These are phyloP conservation scores for Stenogyne calaminthoides DNA, from an alignment of 305 asterid species.

Conservation along the genomic window DNA sequence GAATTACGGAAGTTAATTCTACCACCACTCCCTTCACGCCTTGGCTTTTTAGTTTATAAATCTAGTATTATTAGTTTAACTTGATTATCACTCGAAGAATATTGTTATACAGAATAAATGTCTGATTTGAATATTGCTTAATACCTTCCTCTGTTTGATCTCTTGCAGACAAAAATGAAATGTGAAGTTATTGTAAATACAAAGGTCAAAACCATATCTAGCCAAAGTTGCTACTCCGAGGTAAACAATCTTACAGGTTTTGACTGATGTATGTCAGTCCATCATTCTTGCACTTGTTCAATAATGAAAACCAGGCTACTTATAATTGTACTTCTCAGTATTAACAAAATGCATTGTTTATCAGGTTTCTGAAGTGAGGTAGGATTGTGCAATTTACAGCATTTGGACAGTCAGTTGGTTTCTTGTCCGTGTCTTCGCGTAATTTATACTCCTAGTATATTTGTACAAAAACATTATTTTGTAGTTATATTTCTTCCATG, in stretches of 20 bases:
- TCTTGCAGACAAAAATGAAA: constrained; percentile 65
- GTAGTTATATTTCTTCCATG: constrained; percentile 10
- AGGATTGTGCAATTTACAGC: constrained; percentile 24
- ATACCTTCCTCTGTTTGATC: constrained; percentile 24
- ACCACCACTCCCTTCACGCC: background rate
- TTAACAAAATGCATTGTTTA: too few relatives aligned
- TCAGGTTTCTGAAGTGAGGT: too few relatives aligned
- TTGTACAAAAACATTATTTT: constrained; percentile 28
- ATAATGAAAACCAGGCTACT: background rate
- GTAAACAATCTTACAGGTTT: constrained; percentile 39
- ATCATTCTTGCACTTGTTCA: too few relatives aligned
- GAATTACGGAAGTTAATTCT: background rate
- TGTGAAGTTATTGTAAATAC: constrained; percentile 71
- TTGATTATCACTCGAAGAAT: constrained; percentile 1
- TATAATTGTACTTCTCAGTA: background rate
- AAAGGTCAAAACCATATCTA: constrained; percentile 48
- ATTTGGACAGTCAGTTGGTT: constrained; percentile 6
- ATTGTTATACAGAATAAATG: background rate
- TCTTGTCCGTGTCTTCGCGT: constrained; percentile 10
- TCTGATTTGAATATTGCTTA: background rate
- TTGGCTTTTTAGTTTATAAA: constrained; percentile 11
- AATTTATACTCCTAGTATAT: constrained; percentile 21
- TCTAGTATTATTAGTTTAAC: background rate
- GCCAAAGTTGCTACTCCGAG: constrained; percentile 90
- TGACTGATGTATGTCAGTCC: constrained; percentile 5